Percentiles rank a stretch among this genome's conserved stretches.
Evolutionary conservation across 2,329 filamentous ascomycete species (phyloP).

Genomic region (Coniochaeta ligniaria): DNA sequence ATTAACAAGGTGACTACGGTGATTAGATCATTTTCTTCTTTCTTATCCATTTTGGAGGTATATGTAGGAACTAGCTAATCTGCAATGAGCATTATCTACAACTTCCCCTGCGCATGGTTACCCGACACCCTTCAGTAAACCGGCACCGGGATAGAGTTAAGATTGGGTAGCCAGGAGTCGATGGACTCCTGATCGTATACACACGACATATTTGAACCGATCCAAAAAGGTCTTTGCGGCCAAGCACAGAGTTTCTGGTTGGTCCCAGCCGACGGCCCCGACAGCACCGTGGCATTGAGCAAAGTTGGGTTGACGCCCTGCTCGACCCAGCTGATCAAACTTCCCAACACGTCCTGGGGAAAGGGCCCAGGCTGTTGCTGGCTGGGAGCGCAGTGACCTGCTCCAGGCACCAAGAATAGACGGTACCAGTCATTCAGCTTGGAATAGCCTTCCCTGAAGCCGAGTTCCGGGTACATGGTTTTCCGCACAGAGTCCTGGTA

Average conservation of each 20-base stretch:
- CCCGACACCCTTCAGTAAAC: constrained; percentile 1
- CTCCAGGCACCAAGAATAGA: constrained; percentile 36
- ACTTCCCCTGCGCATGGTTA: too few relatives aligned
- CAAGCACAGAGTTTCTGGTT: constrained; percentile 31
- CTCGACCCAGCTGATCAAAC: constrained; percentile 40
- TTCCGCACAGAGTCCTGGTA: constrained; percentile 36
- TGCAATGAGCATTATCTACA: background rate
- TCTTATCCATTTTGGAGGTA: too few relatives aligned
- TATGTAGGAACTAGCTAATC: too few relatives aligned
- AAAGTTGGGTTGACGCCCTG: constrained; percentile 33
- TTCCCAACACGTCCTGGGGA: constrained; percentile 11
- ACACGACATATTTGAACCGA: background rate
- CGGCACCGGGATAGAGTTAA: constrained; percentile 5
- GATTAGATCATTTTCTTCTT: too few relatives aligned
- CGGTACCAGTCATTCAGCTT: constrained; percentile 40
- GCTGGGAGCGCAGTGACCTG: constrained; percentile 39
- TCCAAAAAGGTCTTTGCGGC: constrained; percentile 33
- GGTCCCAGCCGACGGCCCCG: constrained; percentile 22
- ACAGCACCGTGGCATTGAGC: constrained; percentile 23
- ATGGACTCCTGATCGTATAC: constrained; percentile 6
- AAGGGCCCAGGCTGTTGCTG: constrained; percentile 35
- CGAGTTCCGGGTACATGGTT: constrained; percentile 27
- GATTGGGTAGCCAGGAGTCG: constrained; percentile 1
- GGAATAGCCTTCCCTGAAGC: constrained; percentile 21
- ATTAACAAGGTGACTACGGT: too few relatives aligned